Conservation (phyloP, 2,329 filamentous ascomycete genomes). For the Xylaria arbuscula region DNA sequence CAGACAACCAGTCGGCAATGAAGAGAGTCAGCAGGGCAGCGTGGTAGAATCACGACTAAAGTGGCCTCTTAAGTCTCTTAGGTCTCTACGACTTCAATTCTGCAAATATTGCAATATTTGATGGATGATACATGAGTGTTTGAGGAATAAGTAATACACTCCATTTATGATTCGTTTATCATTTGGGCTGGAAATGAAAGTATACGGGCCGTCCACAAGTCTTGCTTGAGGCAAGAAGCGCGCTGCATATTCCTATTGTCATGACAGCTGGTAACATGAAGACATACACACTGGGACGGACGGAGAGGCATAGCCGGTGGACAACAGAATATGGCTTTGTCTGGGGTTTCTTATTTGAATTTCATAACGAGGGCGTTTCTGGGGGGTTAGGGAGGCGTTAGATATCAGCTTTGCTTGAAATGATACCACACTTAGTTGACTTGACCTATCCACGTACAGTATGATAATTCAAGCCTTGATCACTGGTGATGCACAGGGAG, state of each 20-base stretch:
- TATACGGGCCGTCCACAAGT: neutral
- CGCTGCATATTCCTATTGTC: neutral
- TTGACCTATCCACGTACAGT: neutral
- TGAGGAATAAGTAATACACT: constrained; percentile 1
- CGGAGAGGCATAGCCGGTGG: neutral
- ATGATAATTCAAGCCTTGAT: neutral
- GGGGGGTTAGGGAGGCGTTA: constrained; percentile 3
- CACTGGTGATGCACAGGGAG: neutral
- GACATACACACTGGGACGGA: neutral
- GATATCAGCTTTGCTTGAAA: constrained; percentile 26
- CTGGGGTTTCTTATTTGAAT: neutral
- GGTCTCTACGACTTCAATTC: neutral
- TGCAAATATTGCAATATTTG: neutral
- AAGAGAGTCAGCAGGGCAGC: constrained; percentile 46
- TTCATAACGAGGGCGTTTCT: constrained; percentile 9
- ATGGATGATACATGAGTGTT: neutral
- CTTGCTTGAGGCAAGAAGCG: neutral
- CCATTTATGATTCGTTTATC: neutral
- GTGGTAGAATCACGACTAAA: constrained; percentile 36
- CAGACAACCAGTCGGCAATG: constrained; percentile 46
- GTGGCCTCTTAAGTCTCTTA: too few species aligned
- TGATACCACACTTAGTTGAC: constrained; percentile 38
- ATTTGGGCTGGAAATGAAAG: neutral
- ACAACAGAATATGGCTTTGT: neutral
- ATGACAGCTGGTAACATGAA: neutral